Conservation (phyloP, 116 monocot species). For the Dioscorea cayenensis region DNA sequence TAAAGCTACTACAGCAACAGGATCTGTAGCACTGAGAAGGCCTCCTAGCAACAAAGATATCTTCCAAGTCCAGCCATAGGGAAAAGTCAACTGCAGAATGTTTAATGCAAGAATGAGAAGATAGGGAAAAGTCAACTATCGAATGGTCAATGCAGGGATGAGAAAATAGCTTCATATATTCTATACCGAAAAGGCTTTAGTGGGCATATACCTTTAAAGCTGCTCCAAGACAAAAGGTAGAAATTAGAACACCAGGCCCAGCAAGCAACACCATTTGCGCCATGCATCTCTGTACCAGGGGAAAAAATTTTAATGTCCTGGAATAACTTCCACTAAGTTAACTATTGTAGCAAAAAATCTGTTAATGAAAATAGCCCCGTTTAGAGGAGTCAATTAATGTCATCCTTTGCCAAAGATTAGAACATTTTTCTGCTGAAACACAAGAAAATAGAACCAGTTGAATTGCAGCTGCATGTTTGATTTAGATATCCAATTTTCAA, state of each 20-base stretch:
- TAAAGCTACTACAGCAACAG: constrained; percentile 97
- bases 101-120: background rate
- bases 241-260: constrained; percentile 91
- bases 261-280: constrained; percentile 95
- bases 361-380: too few relatives aligned
- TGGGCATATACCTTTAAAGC: constrained; percentile 48
- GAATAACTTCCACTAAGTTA: too few relatives aligned
- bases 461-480: too few relatives aligned
- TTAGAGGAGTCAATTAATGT: too few relatives aligned
- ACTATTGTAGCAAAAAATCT: too few relatives aligned
- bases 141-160: background rate
- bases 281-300: constrained; percentile 60
- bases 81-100: constrained; percentile 57
- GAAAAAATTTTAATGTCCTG: too few relatives aligned
- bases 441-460: too few relatives aligned
- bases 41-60: constrained; percentile 89
- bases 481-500: too few relatives aligned
- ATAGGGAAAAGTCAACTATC: constrained; percentile 62
- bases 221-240: constrained; percentile 81
- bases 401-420: too few relatives aligned
- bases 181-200: background rate
- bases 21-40: constrained; percentile 97
- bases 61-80: constrained; percentile 93
- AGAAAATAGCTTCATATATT: background rate
- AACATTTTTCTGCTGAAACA: too few relatives aligned